Conservation (phyloP, 2,329 filamentous ascomycete genomes). For the Tolypocladium ovalisporum region DNA sequence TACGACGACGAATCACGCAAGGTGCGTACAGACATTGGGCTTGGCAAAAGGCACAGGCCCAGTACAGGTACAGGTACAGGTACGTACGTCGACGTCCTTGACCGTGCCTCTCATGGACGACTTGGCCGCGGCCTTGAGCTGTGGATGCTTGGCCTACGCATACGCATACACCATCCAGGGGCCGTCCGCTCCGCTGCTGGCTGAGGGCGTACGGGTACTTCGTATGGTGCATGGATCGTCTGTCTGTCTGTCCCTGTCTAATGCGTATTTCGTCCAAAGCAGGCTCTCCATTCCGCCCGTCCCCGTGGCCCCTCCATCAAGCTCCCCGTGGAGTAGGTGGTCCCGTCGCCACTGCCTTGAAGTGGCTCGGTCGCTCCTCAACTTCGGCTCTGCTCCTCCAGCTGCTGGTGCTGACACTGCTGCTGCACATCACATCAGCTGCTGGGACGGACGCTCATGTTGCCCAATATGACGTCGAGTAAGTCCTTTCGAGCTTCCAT, state of each 20-base stretch:
- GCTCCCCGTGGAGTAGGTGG: not conserved
- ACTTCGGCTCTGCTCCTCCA: not conserved
- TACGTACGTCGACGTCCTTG: not conserved
- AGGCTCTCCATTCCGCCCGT: not conserved
- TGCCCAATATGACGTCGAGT: slow-evolving; percentile 33
- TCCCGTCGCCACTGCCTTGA: not conserved
- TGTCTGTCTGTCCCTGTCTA: not conserved
- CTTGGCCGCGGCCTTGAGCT: not conserved
- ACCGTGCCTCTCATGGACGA: not conserved
- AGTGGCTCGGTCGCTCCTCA: not conserved
- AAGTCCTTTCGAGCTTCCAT: slow-evolving; percentile 30
- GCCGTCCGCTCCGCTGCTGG: not conserved
- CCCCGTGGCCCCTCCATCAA: not conserved
- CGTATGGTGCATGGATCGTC: not conserved
- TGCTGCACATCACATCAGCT: slow-evolving; percentile 14
- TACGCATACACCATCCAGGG: not conserved
- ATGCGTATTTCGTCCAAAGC: not conserved
- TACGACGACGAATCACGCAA: not conserved
- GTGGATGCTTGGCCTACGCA: not conserved
- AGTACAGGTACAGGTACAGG: not conserved
- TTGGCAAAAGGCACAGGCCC: not conserved
- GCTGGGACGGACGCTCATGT: slow-evolving; percentile 17
- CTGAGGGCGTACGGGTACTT: not conserved
- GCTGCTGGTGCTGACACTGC: not conserved
- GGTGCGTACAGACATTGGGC: not conserved